Evolutionary conservation across 441 rosid species (phyloP), one percentile per base, ranked within the genome.

Genomic region (Erodium chrysanthum): DNA sequence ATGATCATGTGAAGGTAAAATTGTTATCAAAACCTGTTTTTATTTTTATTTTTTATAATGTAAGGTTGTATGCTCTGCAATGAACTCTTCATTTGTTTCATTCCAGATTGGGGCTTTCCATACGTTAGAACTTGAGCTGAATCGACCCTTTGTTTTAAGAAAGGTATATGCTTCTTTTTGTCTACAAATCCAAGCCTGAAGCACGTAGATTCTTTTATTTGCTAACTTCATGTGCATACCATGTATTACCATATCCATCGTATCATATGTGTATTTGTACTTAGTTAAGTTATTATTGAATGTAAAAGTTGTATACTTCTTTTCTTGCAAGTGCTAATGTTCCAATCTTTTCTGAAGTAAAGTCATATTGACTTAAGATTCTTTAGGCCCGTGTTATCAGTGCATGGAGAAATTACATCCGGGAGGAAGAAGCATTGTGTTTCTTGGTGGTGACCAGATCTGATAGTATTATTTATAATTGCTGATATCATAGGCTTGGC

Each of bases 41-140:
- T 3, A 0, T n/a, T 17, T 35, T 7, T 2, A 25, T 33, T 3
- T 2, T n/a, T 17, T 35, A 3, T 2, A 25, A 20, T 31, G 7
- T 7, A 27, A n/a, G 23, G 23, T 64, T 9, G 29, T 29, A 10
- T 21, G 23, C 14, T 25, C 33, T 56, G 48, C 25, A 65, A 66
- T 21, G 22, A 33, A 33, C 11, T 40, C 8, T 27, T 60, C 46
- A 11, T 72, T 52, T 58, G 25, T 67, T 73, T 66, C 70, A n/a
- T 70, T 70, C 65, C 84, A 93, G 97, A 89, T 93, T 66, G 98
- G 98, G 66, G 95, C 94, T 11, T 93, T 85, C 72, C 98, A 93
- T 75, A 93, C 97, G 58, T 72, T 93, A 73, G 97, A 91, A 72
- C 70, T 93, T 40, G 97, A 89, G 70, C 83, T 79, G 78, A 89